Conservation (phyloP, 148 eudicot species). For the Cornus suecica region DNA sequence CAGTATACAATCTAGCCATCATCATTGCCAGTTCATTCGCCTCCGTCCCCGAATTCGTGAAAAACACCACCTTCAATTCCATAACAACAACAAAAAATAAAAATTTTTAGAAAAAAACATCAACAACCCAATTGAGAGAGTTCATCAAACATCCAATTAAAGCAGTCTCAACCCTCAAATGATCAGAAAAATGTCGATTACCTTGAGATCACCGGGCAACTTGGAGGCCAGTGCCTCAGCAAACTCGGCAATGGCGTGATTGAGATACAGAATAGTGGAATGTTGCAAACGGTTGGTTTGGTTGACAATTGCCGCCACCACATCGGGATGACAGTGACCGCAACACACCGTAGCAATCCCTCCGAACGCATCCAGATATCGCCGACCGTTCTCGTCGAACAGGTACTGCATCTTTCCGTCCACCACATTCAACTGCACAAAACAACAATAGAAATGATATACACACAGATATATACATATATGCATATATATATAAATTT, state of each 20-base stretch:
- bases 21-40: slow-evolving; percentile 96
- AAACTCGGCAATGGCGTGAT: slow-evolving; percentile 78
- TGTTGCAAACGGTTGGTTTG: slow-evolving; percentile 81
- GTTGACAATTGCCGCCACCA: slow-evolving; percentile 64
- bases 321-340: slow-evolving; percentile 95
- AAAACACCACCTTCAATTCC: slow-evolving; percentile 78
- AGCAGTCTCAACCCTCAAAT: slow-evolving; percentile 59
- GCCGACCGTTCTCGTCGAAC: slow-evolving; percentile 80
- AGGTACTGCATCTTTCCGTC: slow-evolving; percentile 97
- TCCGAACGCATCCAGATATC: slow-evolving; percentile 90
- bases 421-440: slow-evolving; percentile 81
- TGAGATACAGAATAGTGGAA: slow-evolving; percentile 84
- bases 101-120: slow-evolving; percentile 2
- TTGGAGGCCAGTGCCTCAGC: slow-evolving; percentile 95
- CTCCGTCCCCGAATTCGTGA: slow-evolving; percentile 97
- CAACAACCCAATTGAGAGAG: neutral
- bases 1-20: slow-evolving; percentile 88
- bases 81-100: too few species aligned
- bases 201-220: slow-evolving; percentile 95
- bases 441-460: too few species aligned
- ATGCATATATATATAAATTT: too few species aligned
- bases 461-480: too few species aligned
- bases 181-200: slow-evolving; percentile 1
- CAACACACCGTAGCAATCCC: slow-evolving; percentile 92
- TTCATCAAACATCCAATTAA: neutral